Conservation (phyloP, 768 basidiomycete species). For the Termitomyces sp. region DNA sequence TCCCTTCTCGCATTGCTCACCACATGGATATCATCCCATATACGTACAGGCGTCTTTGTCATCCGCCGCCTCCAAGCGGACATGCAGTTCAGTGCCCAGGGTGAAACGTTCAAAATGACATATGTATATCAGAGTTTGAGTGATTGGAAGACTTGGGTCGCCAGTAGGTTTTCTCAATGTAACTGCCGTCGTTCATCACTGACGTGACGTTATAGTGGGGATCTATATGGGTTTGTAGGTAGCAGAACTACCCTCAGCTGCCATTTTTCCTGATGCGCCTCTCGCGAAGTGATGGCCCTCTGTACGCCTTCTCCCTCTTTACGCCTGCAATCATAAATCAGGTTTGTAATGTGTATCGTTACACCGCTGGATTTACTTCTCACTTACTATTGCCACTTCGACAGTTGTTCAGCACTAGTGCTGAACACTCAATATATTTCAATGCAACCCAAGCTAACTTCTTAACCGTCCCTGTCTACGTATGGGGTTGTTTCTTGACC, state of each 20-base stretch:
- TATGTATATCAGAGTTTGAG: conserved; percentile 58
- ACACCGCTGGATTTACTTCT: neutral
- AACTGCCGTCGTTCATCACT: neutral
- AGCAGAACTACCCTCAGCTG: neutral
- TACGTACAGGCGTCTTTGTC: conserved; percentile 49
- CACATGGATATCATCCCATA: neutral
- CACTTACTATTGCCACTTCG: neutral
- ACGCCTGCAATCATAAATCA: conserved; percentile 53
- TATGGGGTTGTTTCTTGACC: conserved; percentile 69
- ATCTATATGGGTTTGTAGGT: conserved; percentile 69
- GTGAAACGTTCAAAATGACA: conserved; percentile 48
- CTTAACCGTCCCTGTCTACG: conserved; percentile 75
- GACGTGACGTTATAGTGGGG: conserved; percentile 42
- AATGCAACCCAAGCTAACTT: conserved; percentile 66
- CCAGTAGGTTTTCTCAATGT: conserved; percentile 39
- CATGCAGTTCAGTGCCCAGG: conserved; percentile 61
- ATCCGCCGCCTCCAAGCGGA: conserved; percentile 64
- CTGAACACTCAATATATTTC: conserved; percentile 38
- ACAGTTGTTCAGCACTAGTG: conserved; percentile 20
- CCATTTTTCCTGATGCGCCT: neutral
- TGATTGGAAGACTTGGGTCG: conserved; percentile 75
- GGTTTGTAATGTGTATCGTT: conserved; percentile 30
- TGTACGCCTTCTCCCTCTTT: conserved; percentile 53
- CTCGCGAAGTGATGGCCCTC: conserved; percentile 44
- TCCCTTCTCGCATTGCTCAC: neutral